Percentiles rank a stretch among this genome's conserved stretches.
phyloP scores from a whole-genome alignment of 192 early-diverging fungal genomes.

The Physocladia obscura region DNA sequence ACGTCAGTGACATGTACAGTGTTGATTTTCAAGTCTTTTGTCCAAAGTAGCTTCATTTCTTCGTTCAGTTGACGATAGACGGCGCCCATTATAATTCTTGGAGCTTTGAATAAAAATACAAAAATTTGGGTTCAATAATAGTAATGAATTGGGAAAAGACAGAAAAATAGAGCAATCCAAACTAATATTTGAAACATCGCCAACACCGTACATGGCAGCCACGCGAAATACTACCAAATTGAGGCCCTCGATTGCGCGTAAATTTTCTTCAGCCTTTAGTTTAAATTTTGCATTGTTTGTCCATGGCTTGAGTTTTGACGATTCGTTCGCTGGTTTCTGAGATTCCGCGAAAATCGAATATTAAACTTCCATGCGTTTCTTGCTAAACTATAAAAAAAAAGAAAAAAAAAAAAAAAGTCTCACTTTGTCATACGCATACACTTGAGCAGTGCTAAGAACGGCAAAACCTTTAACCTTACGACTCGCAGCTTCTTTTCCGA shows the following conservation, averaged over 20 bases:
- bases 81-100: conserved; percentile 88
- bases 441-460: conserved; percentile 84
- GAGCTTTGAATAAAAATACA: conserved; percentile 59
- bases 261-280: conserved; percentile 73
- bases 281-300: conserved; percentile 74
- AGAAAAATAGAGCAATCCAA: conserved; percentile 29
- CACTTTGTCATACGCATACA: conserved; percentile 82
- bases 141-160: conserved; percentile 2
- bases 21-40: conserved; percentile 84
- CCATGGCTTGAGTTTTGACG: conserved; percentile 81
- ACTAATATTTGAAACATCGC: conserved; percentile 78
- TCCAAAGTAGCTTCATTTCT: conserved; percentile 94
- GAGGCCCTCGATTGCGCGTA: conserved; percentile 76
- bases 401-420: background rate
- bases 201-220: conserved; percentile 83
- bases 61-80: conserved; percentile 79
- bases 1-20: conserved; percentile 95
- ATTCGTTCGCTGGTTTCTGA: conserved; percentile 59
- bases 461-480: conserved; percentile 73
- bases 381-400: background rate
- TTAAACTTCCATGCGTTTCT: no score
- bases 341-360: conserved; percentile 29
- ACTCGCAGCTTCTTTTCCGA: conserved; percentile 81
- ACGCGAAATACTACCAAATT: conserved; percentile 84
- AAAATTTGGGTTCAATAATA: no score